Evolutionary conservation across 225 moss, liverwort and hornwort genomes (phyloP), one percentile per base, ranked within the genome.

Genomic region (Sphagnum tenellum): DNA sequence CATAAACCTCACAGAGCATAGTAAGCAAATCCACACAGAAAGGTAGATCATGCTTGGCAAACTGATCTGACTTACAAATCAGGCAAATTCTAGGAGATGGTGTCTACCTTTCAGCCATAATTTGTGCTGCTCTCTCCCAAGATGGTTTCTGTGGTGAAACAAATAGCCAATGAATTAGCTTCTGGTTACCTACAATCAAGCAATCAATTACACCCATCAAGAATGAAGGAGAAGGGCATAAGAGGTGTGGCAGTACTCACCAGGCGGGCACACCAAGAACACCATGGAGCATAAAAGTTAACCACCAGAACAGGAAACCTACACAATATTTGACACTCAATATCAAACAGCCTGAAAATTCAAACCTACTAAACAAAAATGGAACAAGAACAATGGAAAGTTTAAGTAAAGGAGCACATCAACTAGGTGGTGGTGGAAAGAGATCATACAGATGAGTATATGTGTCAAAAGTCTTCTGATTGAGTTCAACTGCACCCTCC

Each of bases 241-340:
- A 29, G 29, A 29, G 29, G 29, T 29, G 29, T 29, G 29, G 29
- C 29, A 29, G 29, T 49, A 79, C 81, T 78, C 77, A 90, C 90
- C 77, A 90, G 71, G 56, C 48, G 82, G 48, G 77, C 78, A 75
- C 90, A 82, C 77, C 79, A 88, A 55, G 69, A 61, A 79, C 90
- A 90, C 90, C 90, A 90, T 48, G 78, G 82, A 49, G 88, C 90
- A 69, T 88, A 86, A 62, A 88, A 90, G 66, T 90, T 90, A 67
- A 90, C 88, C 44, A 79, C 80, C 69, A 90, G 70, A 65, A 90
- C 72, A 71, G 76, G 72, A 56, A 85, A 90, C 77, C 90, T 90
- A 75, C 5, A 12, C 9, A 29, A 8, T 6, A 53, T 7, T 49
- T 49, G 8, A 12, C 4, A 51, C 5, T 64, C 4, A 47, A 14